Conservation (phyloP, 768 basidiomycete species). For the Exidia glandulosa region DNA sequence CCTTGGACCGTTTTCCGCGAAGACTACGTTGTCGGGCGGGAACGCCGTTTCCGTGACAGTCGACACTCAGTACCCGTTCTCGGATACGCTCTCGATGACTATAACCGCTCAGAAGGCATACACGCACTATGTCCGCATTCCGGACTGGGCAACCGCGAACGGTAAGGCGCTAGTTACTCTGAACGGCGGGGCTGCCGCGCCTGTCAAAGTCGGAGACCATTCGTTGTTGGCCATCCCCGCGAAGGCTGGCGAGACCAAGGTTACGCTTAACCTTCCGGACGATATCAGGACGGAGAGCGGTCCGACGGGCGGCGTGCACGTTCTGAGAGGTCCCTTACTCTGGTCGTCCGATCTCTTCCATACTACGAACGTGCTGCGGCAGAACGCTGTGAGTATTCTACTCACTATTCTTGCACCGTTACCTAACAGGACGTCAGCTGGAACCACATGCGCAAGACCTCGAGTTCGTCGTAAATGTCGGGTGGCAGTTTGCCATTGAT, state of each 20-base stretch:
- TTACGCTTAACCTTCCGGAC: background rate
- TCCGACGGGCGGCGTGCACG: background rate
- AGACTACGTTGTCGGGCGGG: slow-evolving; percentile 26
- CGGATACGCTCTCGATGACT: background rate
- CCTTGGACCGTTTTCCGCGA: slow-evolving; percentile 35
- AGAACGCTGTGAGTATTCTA: background rate
- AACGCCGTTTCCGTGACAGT: background rate
- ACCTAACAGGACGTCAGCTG: background rate
- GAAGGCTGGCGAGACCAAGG: background rate
- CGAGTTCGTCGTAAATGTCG: background rate
- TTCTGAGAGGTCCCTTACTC: background rate
- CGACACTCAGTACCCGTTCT: slow-evolving; percentile 2
- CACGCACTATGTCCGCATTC: background rate
- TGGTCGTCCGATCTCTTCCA: background rate
- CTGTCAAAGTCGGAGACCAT: background rate
- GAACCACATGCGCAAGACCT: background rate
- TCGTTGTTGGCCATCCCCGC: background rate
- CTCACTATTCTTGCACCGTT: background rate
- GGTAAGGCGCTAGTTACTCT: background rate
- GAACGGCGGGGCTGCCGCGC: background rate
- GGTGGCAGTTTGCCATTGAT: background rate
- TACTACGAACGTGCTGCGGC: background rate
- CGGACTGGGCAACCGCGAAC: background rate
- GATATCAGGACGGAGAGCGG: background rate
- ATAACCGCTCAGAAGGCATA: background rate